These are phyloP conservation scores for Jatropha multifida DNA, from an alignment of 441 rosid species.

Conservation along the genomic window DNA sequence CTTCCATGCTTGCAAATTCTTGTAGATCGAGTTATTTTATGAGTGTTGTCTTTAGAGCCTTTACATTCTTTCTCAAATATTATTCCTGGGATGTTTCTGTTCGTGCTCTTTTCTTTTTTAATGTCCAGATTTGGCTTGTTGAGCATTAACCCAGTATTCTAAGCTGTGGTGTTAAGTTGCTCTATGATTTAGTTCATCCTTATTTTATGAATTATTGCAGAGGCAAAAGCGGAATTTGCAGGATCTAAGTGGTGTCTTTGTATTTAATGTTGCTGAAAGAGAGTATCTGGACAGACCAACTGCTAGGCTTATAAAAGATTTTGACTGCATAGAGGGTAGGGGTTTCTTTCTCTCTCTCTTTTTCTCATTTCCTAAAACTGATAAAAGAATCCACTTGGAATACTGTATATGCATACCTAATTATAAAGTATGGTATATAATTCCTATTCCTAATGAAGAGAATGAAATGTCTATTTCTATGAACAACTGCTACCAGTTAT, in stretches of 20 bases:
- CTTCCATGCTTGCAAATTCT: background rate
- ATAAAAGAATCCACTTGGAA: background rate
- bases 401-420: too few species aligned
- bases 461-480: background rate
- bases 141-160: background rate
- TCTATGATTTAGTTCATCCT: slow-evolving; percentile 11
- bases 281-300: slow-evolving; percentile 81
- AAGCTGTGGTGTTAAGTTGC: background rate
- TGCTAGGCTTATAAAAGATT: slow-evolving; percentile 82
- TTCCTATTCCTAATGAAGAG: too few species aligned
- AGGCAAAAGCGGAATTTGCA: slow-evolving; percentile 87
- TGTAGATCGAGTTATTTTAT: background rate
- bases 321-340: slow-evolving; percentile 67
- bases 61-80: background rate
- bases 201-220: slow-evolving; percentile 48
- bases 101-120: background rate
- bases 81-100: background rate
- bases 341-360: background rate
- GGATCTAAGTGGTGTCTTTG: slow-evolving; percentile 72
- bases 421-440: too few species aligned
- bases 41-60: background rate
- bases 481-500: background rate
- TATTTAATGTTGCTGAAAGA: slow-evolving; percentile 70
- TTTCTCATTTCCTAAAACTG: background rate
- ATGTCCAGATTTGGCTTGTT: background rate